Conservation (phyloP, 129 eudicot species). For the Centella asiatica region DNA sequence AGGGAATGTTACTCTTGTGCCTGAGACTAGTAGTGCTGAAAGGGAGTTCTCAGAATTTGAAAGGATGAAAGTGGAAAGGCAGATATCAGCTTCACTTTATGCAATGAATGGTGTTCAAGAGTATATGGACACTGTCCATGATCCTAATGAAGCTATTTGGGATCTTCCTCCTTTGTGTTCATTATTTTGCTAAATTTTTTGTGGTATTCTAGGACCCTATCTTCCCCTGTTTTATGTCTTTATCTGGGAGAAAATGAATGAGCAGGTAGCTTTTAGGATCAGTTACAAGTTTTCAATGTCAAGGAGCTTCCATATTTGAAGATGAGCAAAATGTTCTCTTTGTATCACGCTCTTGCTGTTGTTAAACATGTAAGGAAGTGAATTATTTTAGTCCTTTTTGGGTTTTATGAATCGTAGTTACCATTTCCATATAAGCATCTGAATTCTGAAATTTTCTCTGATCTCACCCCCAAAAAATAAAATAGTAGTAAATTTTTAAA, state of each 20-base stretch:
- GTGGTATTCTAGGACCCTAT: not conserved
- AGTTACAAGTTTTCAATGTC: conserved; percentile 22
- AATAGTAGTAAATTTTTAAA: too few species aligned
- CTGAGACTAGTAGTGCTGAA: conserved; percentile 4
- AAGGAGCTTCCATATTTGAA: conserved; percentile 25
- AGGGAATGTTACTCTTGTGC: conserved; percentile 14
- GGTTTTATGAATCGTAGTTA: conserved; percentile 7
- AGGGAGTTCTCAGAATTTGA: conserved; percentile 54
- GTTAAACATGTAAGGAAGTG: conserved; percentile 20
- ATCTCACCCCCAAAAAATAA: too few species aligned
- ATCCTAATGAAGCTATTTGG: conserved; percentile 76
- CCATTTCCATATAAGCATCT: too few species aligned
- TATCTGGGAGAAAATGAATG: not conserved
- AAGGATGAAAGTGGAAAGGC: conserved; percentile 76
- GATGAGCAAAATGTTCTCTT: conserved; percentile 15
- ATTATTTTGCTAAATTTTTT: conserved; percentile 36
- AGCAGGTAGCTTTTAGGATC: conserved; percentile 13
- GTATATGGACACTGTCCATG: conserved; percentile 66
- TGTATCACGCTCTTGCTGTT: conserved; percentile 19
- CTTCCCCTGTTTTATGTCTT: not conserved
- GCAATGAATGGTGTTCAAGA: conserved; percentile 75
- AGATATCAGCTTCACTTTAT: conserved; percentile 73
- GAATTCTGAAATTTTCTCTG: too few species aligned
- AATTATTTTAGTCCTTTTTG: conserved; percentile 16
- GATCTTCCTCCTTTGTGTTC: conserved; percentile 91